A percentile compares a stretch with the other conserved stretches of the same genome.
These are phyloP conservation scores for Wickerhamiella occidentalis DNA, from an alignment of 805 yeast species.

Conservation along the genomic window DNA sequence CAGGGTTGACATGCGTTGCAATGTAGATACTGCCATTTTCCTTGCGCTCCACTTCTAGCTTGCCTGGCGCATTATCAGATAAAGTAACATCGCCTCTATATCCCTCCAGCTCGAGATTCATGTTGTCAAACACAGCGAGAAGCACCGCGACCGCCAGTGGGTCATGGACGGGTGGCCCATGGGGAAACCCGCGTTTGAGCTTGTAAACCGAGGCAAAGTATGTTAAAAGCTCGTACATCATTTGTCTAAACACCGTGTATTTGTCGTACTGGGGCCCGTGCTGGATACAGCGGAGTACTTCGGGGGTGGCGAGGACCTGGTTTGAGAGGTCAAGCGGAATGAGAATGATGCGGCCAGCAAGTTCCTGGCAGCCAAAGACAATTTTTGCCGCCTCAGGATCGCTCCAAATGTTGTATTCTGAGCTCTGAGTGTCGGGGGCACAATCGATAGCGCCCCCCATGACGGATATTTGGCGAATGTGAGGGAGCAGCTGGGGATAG, in stretches of 20 bases:
- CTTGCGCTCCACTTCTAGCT: slow-evolving; percentile 5
- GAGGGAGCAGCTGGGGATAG: slow-evolving; percentile 42
- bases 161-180: slow-evolving; percentile 73
- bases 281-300: slow-evolving; percentile 32
- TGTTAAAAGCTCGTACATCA: slow-evolving; percentile 43
- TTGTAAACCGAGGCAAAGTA: slow-evolving; percentile 39
- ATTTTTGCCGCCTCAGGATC: slow-evolving; percentile 66
- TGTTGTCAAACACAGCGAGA: slow-evolving; percentile 33
- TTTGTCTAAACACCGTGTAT: slow-evolving; percentile 37
- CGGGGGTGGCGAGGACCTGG: slow-evolving; percentile 41
- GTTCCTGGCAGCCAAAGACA: slow-evolving; percentile 37
- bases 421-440: slow-evolving; percentile 39
- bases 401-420: slow-evolving; percentile 65
- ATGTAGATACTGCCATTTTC: slow-evolving; percentile 7
- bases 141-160: slow-evolving; percentile 58
- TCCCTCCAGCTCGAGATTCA: slow-evolving; percentile 11
- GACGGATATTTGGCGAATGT: slow-evolving; percentile 44
- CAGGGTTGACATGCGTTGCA: slow-evolving; percentile 33
- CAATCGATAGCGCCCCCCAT: slow-evolving; percentile 60
- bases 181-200: slow-evolving; percentile 32
- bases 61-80: not conserved
- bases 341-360: slow-evolving; percentile 41
- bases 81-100: slow-evolving; percentile 4
- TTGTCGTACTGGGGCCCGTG: slow-evolving; percentile 26
- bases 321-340: slow-evolving; percentile 64